Base-by-base conservation (phyloP, 352 stramenopile species). In the Phytophthora syringae region DNA sequence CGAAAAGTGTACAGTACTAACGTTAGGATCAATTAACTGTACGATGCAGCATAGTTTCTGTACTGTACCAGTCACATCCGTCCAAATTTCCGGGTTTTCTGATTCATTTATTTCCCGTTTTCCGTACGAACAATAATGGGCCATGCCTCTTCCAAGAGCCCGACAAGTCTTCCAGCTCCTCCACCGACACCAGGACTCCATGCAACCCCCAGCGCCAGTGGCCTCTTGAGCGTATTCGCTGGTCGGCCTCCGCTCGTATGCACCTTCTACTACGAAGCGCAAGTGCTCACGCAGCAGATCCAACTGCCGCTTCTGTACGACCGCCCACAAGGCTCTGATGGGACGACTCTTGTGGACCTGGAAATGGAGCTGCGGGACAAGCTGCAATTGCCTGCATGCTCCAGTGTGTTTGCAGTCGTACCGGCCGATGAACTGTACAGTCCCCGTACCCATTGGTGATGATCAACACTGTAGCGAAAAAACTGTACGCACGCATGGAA, bases 401-500 rank as follows among this genome's bases (percentile, higher is more conserved):
- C 76, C 39, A 94, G 80, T 61, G 77, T 94, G 0, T 95, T 95
- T 45, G 85, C 82, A 0, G 76, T 95, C 13, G 68, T 86, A 34
- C 87, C 84, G 1, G 87, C 84, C 10, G 72, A 92, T 7, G 87
- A 95, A 59, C 70, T 90, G 42, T 95, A 94, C 57, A 89, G 79
- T 20, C 87, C 87, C 78, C 84, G 54, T 89, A 85, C 52, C 87
- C 87, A 52, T 74, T 95, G 48, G 79, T 88, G 44, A 89, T 95
- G 74, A 74, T 95, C 79, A 95, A 95, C 59, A 82, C 82, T 10
- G 60, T 92, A 13, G 85, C 81, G 0, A 32, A 57, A 0, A 59
- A 63, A 30, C 37, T 93, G 9, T 84, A 86, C 48, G 53, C 71
- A 43, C 68, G 68, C 49, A 76, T 79, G 50, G 73, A 86, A 52